Conservation (phyloP, 2,329 filamentous ascomycete species). For the Ophiocordyceps robertsii region DNA sequence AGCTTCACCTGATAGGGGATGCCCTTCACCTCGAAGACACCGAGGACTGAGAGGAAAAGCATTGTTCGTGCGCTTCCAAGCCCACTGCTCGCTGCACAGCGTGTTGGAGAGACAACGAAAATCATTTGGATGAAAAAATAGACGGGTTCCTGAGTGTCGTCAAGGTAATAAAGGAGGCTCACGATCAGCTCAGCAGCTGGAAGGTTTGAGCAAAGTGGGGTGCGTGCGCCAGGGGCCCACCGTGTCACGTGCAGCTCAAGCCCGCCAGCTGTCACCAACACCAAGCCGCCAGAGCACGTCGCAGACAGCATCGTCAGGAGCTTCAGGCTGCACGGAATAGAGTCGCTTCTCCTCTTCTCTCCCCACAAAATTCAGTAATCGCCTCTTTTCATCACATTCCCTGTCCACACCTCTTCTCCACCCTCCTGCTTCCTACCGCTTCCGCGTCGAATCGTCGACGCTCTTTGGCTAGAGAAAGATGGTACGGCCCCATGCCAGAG, state of each 20-base stretch:
- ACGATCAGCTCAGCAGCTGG: background rate
- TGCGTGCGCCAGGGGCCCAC: background rate
- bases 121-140: too few species aligned
- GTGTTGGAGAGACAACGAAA: too few species aligned
- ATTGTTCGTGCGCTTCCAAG: too few species aligned
- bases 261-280: constrained; percentile 5
- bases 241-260: constrained; percentile 4
- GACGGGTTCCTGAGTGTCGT: too few species aligned
- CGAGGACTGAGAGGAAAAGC: too few species aligned
- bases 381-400: background rate
- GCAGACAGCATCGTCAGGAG: background rate
- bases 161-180: too few species aligned
- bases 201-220: background rate
- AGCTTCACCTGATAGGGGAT: too few species aligned
- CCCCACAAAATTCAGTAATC: background rate
- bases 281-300: background rate
- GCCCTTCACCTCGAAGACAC: too few species aligned
- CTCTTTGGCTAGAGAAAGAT: background rate
- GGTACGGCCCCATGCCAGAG: background rate
- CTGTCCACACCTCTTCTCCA: background rate
- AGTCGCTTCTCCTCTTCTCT: background rate
- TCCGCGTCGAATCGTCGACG: background rate
- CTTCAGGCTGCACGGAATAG: background rate
- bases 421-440: background rate
- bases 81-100: too few species aligned